A percentile compares a stretch with the other conserved stretches of the same genome.
phyloP scores from a whole-genome alignment of 805 yeast species.

The Candida coleopterorum region DNA sequence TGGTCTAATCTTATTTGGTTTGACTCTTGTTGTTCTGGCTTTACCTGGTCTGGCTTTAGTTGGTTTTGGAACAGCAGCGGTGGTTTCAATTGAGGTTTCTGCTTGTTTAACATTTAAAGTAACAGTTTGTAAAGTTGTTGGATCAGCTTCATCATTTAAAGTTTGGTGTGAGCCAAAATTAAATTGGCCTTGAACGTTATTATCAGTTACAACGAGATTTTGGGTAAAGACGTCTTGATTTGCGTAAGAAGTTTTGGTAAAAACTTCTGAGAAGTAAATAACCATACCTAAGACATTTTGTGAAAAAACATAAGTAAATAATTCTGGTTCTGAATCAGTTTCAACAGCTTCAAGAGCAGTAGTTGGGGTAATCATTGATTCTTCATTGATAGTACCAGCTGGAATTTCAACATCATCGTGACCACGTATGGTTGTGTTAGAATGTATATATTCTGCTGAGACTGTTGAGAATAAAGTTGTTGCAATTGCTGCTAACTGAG shows the following conservation, averaged over 20 bases:
- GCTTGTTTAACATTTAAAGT: slow-evolving; percentile 7
- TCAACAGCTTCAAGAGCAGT: not conserved
- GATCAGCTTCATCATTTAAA: slow-evolving; percentile 3
- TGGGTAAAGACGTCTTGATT: too few relatives aligned
- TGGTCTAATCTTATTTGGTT: too few relatives aligned
- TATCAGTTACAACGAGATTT: slow-evolving; percentile 9
- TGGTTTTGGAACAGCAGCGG: slow-evolving; percentile 15
- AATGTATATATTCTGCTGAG: slow-evolving; percentile 18
- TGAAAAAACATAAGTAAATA: slow-evolving; percentile 6
- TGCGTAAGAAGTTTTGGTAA: too few relatives aligned
- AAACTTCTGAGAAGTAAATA: slow-evolving; percentile 5
- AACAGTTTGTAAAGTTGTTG: slow-evolving; percentile 10
- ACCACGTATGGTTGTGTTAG: slow-evolving; percentile 20
- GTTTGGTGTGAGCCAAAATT: slow-evolving; percentile 2
- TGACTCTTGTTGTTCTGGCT: too few relatives aligned
- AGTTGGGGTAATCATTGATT: too few relatives aligned
- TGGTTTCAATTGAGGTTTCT: slow-evolving; percentile 14
- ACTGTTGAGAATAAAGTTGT: not conserved
- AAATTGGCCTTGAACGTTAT: slow-evolving; percentile 11
- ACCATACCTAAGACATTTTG: slow-evolving; percentile 6
- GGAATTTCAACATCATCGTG: slow-evolving; percentile 14
- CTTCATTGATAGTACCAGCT: slow-evolving; percentile 17
- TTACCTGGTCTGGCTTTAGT: too few relatives aligned
- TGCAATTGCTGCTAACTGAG: slow-evolving; percentile 9
- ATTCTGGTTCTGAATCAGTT: not conserved